These are phyloP conservation scores for Podaxis sp. DNA, from an alignment of 768 basidiomycete species.

Conservation along the genomic window DNA sequence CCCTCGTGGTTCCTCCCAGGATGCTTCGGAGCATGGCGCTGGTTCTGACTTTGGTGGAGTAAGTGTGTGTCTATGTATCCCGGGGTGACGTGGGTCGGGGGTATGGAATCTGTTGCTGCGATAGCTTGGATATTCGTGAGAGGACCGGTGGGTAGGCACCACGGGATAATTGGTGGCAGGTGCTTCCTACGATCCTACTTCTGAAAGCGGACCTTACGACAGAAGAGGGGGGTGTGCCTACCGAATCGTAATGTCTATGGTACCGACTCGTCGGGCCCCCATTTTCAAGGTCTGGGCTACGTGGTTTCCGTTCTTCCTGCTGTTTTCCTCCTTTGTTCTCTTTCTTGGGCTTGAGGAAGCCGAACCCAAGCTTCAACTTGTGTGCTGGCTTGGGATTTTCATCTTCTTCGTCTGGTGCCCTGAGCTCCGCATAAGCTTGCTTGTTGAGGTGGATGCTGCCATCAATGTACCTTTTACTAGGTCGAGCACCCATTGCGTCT, in stretches of 20 bases:
- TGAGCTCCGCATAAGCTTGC: neutral
- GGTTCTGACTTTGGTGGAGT: neutral
- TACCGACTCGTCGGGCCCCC: neutral
- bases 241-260: neutral
- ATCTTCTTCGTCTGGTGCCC: neutral
- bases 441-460: neutral
- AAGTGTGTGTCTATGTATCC: neutral
- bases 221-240: neutral
- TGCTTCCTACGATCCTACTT: neutral
- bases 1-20: neutral
- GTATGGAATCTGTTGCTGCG: neutral
- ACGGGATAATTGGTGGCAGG: neutral
- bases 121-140: neutral
- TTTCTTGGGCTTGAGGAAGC: neutral
- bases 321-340: neutral
- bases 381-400: neutral
- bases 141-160: neutral
- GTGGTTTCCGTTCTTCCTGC: neutral
- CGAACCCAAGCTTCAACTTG: neutral
- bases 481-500: neutral
- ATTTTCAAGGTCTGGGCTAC: neutral
- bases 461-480: neutral
- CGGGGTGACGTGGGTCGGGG: neutral
- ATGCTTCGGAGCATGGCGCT: neutral
- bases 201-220: neutral